Base-by-base conservation (phyloP, 768 basidiomycete species). In the Strobilomyces confusus region DNA sequence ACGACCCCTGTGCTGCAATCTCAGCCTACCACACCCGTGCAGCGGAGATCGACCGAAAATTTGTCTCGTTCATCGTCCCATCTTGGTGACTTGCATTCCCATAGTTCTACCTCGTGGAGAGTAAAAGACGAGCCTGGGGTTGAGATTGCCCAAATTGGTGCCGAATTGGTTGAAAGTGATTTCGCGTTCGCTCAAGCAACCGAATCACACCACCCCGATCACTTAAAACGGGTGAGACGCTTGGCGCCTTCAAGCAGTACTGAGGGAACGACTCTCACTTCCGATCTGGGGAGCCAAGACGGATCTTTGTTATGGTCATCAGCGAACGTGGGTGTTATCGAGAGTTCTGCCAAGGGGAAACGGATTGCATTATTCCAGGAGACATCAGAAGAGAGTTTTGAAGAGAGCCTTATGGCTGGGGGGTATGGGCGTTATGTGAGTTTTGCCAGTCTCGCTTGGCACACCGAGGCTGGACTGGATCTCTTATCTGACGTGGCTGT, bases 351-450 rank as follows among this genome's bases (percentile, higher is more conserved):
- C 50, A 89, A 86, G 69, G 89, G 89, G 1, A 75, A 89, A 52
- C 75, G 87, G 47, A 72, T 90, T 33, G 84, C 82, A 58, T 68
- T 92, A 37, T 91, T 90, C 67, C 87, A 89, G 66, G 87, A 89
- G 70, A 89, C 87, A 0, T 86, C 85, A 5, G 87, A 88, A 43
- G 87, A 88, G 69, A 90, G 87, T 62, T 90, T 91, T 60, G 89
- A 91, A 62, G 88, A 91, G 69, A 87, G 87, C 59, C 67, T 90
- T 38, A 87, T 89, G 80, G 87, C 87, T 19, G 87, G 87, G 29
- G 88, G 89, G 9, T 90, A 90, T 67, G 86, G 83, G 1, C 78
- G 79, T 56, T 90, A 89, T 67, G 88, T 85, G 66, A 69, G 82
- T 72, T 33, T 52, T 48, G 25, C 29, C 43, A 30, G 55, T 41